Conservation (phyloP, 2,329 filamentous ascomycete species). For the Didymosphaeria variabile region DNA sequence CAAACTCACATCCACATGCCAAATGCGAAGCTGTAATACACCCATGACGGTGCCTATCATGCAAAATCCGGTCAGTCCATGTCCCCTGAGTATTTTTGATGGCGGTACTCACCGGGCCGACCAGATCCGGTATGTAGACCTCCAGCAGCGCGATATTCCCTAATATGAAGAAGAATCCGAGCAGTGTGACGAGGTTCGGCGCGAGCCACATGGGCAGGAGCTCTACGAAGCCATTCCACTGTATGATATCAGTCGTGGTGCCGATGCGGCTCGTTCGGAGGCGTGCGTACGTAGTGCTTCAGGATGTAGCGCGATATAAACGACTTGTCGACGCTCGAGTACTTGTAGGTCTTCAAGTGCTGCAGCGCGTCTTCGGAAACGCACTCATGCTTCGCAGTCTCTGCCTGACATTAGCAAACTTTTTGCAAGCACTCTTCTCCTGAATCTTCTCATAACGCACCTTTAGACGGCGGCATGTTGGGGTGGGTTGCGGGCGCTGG, state of each 20-base stretch:
- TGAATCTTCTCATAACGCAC: conserved; percentile 17
- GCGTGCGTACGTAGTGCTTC: conserved; percentile 83
- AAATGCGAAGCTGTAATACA: conserved; percentile 95
- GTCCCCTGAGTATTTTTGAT: not conserved
- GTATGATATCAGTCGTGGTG: conserved; percentile 39
- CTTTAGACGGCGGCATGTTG: conserved; percentile 50
- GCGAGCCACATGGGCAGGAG: conserved; percentile 94
- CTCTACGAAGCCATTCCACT: conserved; percentile 98
- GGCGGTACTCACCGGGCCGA: conserved; percentile 76
- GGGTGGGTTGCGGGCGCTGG: conserved; percentile 48
- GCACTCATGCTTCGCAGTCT: conserved; percentile 72
- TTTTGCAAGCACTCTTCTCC: not conserved
- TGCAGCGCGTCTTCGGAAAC: conserved; percentile 89
- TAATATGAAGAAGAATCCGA: conserved; percentile 95
- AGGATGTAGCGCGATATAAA: conserved; percentile 93
- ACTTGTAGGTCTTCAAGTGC: conserved; percentile 95
- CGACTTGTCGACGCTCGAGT: conserved; percentile 96
- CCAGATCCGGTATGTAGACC: conserved; percentile 85
- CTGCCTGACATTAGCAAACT: conserved; percentile 44
- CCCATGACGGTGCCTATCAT: conserved; percentile 80
- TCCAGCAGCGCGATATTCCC: conserved; percentile 80
- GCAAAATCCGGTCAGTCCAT: conserved; percentile 23
- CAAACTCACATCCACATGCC: conserved; percentile 85
- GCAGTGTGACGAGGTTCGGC: conserved; percentile 94
- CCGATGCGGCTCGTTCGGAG: conserved; percentile 11